Evolutionary conservation across 768 basidiomycete species (phyloP), one percentile per base, ranked within the genome.

Genomic region (Tylopilus cervinicoccineus): DNA sequence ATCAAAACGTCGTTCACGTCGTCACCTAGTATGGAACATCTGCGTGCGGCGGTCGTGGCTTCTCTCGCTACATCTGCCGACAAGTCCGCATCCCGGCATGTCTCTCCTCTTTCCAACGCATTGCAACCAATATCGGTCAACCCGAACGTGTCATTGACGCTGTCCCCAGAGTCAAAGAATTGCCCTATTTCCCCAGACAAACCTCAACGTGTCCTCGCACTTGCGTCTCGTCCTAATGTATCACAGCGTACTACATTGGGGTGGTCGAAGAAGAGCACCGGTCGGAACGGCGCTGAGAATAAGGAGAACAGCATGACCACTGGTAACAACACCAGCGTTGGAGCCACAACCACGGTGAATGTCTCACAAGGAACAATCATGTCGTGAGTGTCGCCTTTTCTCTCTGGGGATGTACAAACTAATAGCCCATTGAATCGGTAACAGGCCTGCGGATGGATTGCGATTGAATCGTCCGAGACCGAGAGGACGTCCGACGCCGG

Each of bases 211-310:
- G 50, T 50, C 16, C 60, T 60, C 46, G 57, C 48, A 41, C 63
- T 55, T 13, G 55, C 59, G 4, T 41, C 68, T 6, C 77, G 81
- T 10, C 75, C 82, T 14, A 72, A 78, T 22, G 78, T 81, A 3
- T 82, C 81, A 0, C 72, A 83, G 12, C 73, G 83, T n/a, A 72
- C 70, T 0, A 77, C 78, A 0, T 70, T 80, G 1, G 86, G 85
- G 2, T 81, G 77, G 81, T 68, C 80, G 34, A 88, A 87, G 68
- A 77, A 80, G 29, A 79, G 75, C 55, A 72, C 67, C 0, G 77
- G 75, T 26, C 65, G 82, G 72, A 66, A 67, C 61, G 49, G 77
- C 65, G 43, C 71, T 59, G 82, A 79, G 50, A 77, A 77, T 55
- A 78, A 83, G 62, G 80, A 83, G 64, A 82, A 81, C 24, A 63